Evolutionary conservation across 2,329 filamentous ascomycete species (phyloP), one percentile per base, ranked within the genome.

Genomic region (Ceratocystis lukuohia): DNA sequence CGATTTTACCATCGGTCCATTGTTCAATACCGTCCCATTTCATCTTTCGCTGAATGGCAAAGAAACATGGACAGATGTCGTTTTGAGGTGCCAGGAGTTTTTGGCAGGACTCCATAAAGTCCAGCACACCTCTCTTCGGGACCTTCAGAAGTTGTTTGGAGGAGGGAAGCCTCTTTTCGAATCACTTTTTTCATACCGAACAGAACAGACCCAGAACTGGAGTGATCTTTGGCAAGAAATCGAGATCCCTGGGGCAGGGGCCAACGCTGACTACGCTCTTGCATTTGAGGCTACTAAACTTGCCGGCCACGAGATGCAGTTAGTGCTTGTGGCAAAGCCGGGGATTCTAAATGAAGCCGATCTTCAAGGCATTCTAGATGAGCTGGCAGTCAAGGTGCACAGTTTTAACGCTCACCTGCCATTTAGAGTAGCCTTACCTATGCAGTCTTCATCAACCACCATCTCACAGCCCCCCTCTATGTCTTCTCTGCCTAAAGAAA

Each of bases 21-120:
- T 96, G 22, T 96, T 96, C 80, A 96, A 96, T 72, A 96, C 91
- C 0, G 77, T 96, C 1, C 91, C 92, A 0, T 91, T 88, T 72
- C 80, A 83, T 5, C 70, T 81, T 5, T 69, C 73, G 0, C 71
- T 74, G 0, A 76, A 80, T 6, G 20, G 20, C 1, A 33, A 37
- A 3, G 37, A 46, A 3, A 84, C 79, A 0, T 91, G 88, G 84
- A 73, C 76, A 0, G 79, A 82, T 0, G 74, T 91, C 0, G 77
- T 91, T 25, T 78, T 76, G 17, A 76, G 78, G 63, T 89, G 88
- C 68, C 90, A 96, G 71, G 76, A 83, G 0, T 91, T 88, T 72
- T 90, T 89, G 72, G 81, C 84, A 0, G 77, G 81, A 0, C 80
- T 83, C 10, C 77, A 94, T 22, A 80, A 85, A 0, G 93, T 87